Evolutionary conservation across 1,139 yeast genomes (phyloP).

Genomic region (Debaryomyces psychrophilus): DNA sequence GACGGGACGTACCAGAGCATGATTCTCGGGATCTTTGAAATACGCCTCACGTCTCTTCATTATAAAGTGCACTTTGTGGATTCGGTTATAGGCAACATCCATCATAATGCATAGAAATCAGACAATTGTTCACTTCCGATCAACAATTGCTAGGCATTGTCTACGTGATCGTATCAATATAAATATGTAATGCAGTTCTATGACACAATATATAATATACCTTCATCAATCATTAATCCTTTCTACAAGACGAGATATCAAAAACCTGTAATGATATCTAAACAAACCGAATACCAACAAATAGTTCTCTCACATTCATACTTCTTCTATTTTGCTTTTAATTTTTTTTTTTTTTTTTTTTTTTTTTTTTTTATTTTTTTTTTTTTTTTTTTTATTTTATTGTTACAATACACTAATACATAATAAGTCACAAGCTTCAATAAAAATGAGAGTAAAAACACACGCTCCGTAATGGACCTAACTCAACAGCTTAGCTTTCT

Average conservation of each 20-base stretch:
- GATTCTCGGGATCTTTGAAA: too few species aligned
- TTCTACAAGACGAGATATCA: background rate
- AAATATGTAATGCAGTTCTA: constrained; percentile 3
- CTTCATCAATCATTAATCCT: background rate
- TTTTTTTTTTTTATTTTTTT: constrained; percentile 22
- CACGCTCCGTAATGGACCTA: too few species aligned
- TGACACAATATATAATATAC: constrained; percentile 3
- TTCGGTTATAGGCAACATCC: background rate
- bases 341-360: constrained; percentile 24
- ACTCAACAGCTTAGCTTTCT: constrained; percentile 18
- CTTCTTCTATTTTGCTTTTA: constrained; percentile 16
- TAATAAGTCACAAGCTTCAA: constrained; percentile 5
- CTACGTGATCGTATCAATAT: background rate
- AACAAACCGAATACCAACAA: background rate
- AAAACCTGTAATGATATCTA: constrained; percentile 1
- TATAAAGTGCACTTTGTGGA: background rate
- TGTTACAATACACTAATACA: constrained; percentile 16
- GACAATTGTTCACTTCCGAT: background rate
- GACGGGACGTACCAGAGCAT: too few species aligned
- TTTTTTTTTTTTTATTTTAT: constrained; percentile 23
- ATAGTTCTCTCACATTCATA: constrained; percentile 7
- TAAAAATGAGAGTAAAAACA: constrained; percentile 4
- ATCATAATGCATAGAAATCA: background rate
- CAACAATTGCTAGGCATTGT: background rate
- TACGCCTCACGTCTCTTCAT: too few species aligned